A percentile compares a stretch with the other conserved stretches of the same genome.
phyloP scores from a whole-genome alignment of 129 eudicot species.

The Silybum marianum region DNA sequence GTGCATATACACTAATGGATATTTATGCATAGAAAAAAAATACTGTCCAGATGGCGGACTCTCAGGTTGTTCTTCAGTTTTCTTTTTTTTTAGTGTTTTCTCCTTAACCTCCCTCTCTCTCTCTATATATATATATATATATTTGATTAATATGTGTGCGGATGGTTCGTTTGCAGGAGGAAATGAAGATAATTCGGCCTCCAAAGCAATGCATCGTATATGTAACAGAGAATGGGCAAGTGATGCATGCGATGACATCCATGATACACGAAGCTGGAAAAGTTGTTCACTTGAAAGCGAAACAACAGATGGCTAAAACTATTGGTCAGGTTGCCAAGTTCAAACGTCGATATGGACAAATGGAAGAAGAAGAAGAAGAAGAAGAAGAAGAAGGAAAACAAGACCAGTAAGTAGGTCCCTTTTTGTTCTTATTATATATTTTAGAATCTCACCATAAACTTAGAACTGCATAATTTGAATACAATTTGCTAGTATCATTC shows the following conservation, averaged over 20 bases:
- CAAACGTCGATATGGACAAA: constrained; percentile 73
- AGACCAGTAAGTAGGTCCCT: constrained; percentile 31
- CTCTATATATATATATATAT: no score
- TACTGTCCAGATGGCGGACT: no score
- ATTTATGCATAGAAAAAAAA: no score
- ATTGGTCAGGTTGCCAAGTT: constrained; percentile 88
- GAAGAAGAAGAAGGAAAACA: constrained; percentile 26
- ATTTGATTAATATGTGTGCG: no score
- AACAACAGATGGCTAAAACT: constrained; percentile 80
- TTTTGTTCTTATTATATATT: neutral
- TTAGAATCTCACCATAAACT: constrained; percentile 14
- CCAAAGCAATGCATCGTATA: constrained; percentile 98
- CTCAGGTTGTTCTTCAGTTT: no score
- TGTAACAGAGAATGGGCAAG: constrained; percentile 92
- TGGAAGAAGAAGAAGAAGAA: constrained; percentile 53
- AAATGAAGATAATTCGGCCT: constrained; percentile 98
- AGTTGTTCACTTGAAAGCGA: constrained; percentile 86
- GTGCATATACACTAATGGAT: no score
- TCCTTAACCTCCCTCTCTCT: no score
- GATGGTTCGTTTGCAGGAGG: neutral
- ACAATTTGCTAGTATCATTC: constrained; percentile 11
- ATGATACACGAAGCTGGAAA: constrained; percentile 76
- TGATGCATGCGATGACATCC: constrained; percentile 87
- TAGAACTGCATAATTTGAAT: neutral
- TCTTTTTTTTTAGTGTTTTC: no score